phyloP scores from a whole-genome alignment of 129 eudicot species.

The Centella asiatica region DNA sequence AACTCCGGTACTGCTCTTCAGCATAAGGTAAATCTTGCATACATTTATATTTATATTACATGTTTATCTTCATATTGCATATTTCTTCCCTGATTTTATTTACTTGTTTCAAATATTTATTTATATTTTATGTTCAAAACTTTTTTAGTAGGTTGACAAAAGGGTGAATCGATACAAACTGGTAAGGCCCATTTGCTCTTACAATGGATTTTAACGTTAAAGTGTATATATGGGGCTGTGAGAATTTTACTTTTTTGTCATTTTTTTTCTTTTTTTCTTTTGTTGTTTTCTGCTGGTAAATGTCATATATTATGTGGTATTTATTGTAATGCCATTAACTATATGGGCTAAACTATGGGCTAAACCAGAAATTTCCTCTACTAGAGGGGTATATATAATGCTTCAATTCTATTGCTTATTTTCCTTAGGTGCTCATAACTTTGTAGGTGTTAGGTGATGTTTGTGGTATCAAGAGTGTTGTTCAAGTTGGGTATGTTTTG shows the following conservation, averaged over 20 bases:
- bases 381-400: neutral
- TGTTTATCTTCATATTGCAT: neutral
- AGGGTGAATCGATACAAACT: conserved; percentile 11
- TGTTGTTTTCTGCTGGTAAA: neutral
- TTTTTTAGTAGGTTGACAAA: conserved; percentile 14
- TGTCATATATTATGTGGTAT: neutral
- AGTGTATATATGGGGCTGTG: neutral
- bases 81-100: neutral
- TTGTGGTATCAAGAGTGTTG: neutral
- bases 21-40: conserved; percentile 9
- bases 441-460: neutral
- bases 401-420: neutral
- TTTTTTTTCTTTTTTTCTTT: neutral
- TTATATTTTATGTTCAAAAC: conserved; percentile 1
- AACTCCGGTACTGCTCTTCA: neutral
- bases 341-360: neutral
- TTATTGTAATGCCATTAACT: conserved; percentile 8
- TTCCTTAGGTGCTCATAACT: conserved; percentile 15
- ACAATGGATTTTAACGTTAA: conserved; percentile 12
- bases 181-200: conserved; percentile 13
- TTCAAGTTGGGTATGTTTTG: conserved; percentile 7
- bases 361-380: conserved; percentile 2
- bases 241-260: neutral
- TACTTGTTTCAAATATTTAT: neutral
- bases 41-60: neutral